Conservation (phyloP, 805 yeast genomes). For the Hanseniaspora jakobsenii region DNA sequence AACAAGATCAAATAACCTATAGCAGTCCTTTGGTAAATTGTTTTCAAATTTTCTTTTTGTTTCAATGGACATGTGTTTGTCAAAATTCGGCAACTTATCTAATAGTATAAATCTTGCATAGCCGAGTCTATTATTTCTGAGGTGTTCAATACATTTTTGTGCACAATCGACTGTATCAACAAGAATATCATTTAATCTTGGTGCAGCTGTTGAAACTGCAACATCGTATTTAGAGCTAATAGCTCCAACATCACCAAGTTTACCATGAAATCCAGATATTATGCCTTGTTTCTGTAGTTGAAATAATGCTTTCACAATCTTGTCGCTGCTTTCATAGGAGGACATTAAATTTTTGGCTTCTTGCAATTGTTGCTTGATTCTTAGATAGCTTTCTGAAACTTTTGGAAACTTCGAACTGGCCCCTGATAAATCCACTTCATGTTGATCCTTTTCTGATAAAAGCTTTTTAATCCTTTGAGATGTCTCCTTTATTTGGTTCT, state of each 20-base stretch:
- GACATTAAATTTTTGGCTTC: conserved; percentile 55
- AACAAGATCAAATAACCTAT: conserved; percentile 76
- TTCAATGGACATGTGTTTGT: conserved; percentile 45
- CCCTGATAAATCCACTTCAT: conserved; percentile 46
- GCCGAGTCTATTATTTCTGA: conserved; percentile 73
- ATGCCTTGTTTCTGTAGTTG: conserved; percentile 70
- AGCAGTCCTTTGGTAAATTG: conserved; percentile 55
- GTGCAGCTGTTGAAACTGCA: conserved; percentile 91
- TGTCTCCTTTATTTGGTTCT: conserved; percentile 35
- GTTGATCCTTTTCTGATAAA: conserved; percentile 45
- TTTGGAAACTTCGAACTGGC: conserved; percentile 37
- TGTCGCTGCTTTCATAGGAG: conserved; percentile 52
- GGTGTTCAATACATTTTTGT: conserved; percentile 65
- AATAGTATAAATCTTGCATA: conserved; percentile 78
- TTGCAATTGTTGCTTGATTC: conserved; percentile 48
- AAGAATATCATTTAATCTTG: conserved; percentile 81
- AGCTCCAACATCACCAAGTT: conserved; percentile 84
- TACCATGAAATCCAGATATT: conserved; percentile 73
- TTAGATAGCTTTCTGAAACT: conserved; percentile 44
- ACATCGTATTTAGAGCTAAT: conserved; percentile 82
- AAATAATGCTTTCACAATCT: conserved; percentile 56
- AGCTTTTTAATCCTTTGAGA: conserved; percentile 37
- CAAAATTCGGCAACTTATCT: conserved; percentile 55
- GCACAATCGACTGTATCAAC: conserved; percentile 70
- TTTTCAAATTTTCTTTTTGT: conserved; percentile 33